Evolutionary conservation across 2,329 filamentous ascomycete genomes (phyloP).

Genomic region (Trichoderma arundinaceum): DNA sequence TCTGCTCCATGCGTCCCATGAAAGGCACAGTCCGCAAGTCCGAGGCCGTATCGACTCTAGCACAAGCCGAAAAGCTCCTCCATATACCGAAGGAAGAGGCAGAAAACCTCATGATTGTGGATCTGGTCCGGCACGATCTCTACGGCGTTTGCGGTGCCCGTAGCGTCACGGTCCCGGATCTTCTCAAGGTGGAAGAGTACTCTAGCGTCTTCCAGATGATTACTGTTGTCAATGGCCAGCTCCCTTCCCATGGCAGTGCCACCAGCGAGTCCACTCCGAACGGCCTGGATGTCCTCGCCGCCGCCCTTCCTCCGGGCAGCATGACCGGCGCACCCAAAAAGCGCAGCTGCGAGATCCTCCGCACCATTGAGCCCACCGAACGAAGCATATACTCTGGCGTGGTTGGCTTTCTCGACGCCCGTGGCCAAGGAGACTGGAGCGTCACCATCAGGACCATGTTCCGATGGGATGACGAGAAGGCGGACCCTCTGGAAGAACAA

Average conservation of each 20-base stretch:
- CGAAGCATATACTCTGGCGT: slow-evolving; percentile 86
- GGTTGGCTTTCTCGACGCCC: slow-evolving; percentile 86
- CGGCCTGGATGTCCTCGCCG: slow-evolving; percentile 76
- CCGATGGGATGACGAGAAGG: slow-evolving; percentile 67
- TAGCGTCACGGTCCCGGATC: slow-evolving; percentile 73
- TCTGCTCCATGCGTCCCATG: slow-evolving; percentile 86
- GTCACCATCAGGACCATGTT: slow-evolving; percentile 88
- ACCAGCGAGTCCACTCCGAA: slow-evolving; percentile 48
- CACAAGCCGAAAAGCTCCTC: slow-evolving; percentile 73
- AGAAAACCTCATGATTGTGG: slow-evolving; percentile 98
- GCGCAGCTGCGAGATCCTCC: slow-evolving; percentile 83
- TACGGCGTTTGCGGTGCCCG: slow-evolving; percentile 81
- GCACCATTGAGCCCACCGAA: slow-evolving; percentile 66
- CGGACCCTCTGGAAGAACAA: slow-evolving; percentile 37
- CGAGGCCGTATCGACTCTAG: slow-evolving; percentile 66
- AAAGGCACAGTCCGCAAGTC: slow-evolving; percentile 93
- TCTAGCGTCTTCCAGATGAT: slow-evolving; percentile 91
- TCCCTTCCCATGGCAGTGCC: slow-evolving; percentile 46
- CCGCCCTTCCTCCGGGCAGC: slow-evolving; percentile 83
- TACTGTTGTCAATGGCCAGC: slow-evolving; percentile 77
- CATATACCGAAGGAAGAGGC: slow-evolving; percentile 87
- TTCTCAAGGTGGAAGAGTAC: slow-evolving; percentile 90
- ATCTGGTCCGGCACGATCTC: slow-evolving; percentile 92
- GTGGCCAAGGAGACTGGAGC: slow-evolving; percentile 86
- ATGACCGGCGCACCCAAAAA: slow-evolving; percentile 98